Evolutionary conservation across 2,329 filamentous ascomycete genomes (phyloP).

Genomic region (Teratosphaeria destructans): DNA sequence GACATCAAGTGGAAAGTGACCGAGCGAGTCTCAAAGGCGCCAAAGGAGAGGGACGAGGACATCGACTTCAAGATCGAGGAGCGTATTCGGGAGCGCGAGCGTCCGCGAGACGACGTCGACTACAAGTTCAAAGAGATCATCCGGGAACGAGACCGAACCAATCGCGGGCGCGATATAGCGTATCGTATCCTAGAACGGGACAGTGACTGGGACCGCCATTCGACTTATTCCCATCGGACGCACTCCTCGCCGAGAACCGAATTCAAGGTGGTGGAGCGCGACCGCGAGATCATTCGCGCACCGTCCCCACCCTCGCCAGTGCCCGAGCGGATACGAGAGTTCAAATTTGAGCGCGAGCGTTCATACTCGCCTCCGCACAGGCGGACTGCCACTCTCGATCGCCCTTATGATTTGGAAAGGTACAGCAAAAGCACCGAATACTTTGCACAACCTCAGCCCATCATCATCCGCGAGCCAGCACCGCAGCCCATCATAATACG

Average conservation of each 20-base stretch:
- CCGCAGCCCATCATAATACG: conserved; percentile 46
- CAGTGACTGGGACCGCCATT: conserved; percentile 11
- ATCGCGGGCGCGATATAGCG: conserved; percentile 20
- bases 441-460: conserved; percentile 36
- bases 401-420: conserved; percentile 37
- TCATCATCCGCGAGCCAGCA: conserved; percentile 42
- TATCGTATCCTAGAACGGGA: conserved; percentile 25
- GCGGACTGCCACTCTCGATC: conserved; percentile 18
- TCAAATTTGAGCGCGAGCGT: conserved; percentile 42
- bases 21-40: conserved; percentile 1
- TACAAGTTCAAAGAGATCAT: conserved; percentile 31
- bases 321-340: conserved; percentile 39
- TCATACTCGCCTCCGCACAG: conserved; percentile 32
- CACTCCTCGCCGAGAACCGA: conserved; percentile 22
- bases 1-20: conserved; percentile 1
- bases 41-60: conserved; percentile 7
- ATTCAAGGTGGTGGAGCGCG: conserved; percentile 30
- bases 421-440: conserved; percentile 45
- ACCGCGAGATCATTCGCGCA: conserved; percentile 19
- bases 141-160: conserved; percentile 19
- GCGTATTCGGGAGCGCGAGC: conserved; percentile 9
- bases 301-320: conserved; percentile 30
- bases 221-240: background rate
- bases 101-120: conserved; percentile 17
- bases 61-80: conserved; percentile 18